Base-by-base conservation (phyloP, 257 asterid genomes). In the Rauvolfia tetraphylla region DNA sequence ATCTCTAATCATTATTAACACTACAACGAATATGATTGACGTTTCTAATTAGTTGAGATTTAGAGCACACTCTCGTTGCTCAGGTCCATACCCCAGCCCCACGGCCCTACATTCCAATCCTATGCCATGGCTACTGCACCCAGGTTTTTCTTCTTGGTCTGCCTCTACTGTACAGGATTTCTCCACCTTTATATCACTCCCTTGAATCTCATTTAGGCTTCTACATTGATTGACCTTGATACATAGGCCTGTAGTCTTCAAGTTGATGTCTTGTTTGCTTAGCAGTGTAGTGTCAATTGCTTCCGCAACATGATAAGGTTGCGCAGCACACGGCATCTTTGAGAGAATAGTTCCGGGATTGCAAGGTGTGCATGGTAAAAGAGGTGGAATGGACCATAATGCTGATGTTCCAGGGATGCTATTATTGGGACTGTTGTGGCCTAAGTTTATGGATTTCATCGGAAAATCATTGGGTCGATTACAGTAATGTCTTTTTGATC, bases 351-450 rank as follows among this genome's bases (percentile, higher is more conserved):
- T 78, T 51, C 83, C 87, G 0, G 83, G 54, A 54, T 78, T 72
- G 73, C 81, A 81, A 39, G 91, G 79, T 79, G 85, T n/a, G 56
- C 83, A 69, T 23, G 92, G 88, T 58, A 86, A 75, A 66, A 87
- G 91, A 75, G 91, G 89, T 2, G 93, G 96, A 70, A 89, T 80
- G 57, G 96, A 79, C 88, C 88, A 91, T 72, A 86, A 87, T 27
- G 66, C 18, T 53, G 81, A 72, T 69, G 80, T 79, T 76, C 84
- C 89, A 68, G 73, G 65, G 46, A 44, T 65, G 84, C 80, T 84
- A 44, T 73, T 75, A 56, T 91, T 90, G 22, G 93, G 88, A 80
- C 82, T 83, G 75, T 81, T 84, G 72, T 79, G 58, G 72, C 97
- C 95, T 34, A 86, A 78, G 77, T 78, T 86, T 78, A 83, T 71